phyloP scores from a whole-genome alignment of 805 yeast species.

The Candida ortonii region DNA sequence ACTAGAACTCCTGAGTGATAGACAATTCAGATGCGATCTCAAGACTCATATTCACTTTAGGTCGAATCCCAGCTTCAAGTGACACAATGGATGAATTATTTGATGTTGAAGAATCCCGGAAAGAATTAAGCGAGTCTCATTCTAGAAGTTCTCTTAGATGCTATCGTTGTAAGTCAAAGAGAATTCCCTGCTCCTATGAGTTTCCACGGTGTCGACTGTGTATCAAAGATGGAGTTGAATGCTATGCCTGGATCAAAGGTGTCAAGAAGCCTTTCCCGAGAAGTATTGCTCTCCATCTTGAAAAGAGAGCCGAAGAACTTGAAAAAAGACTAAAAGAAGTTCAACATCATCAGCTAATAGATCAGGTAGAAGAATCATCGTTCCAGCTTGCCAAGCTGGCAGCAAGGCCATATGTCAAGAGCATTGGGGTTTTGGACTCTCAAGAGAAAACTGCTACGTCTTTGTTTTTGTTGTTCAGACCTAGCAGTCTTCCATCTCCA shows the following conservation, averaged over 20 bases:
- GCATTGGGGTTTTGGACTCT: constrained; percentile 6
- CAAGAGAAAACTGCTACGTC: constrained; percentile 3
- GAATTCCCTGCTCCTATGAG: constrained; percentile 13
- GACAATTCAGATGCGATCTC: too few relatives aligned
- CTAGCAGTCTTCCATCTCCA: constrained; percentile 16
- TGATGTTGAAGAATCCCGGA: constrained; percentile 2
- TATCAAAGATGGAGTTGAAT: constrained; percentile 9
- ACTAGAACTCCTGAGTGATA: too few relatives aligned
- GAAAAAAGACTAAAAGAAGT: constrained; percentile 12
- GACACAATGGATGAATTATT: constrained; percentile 10
- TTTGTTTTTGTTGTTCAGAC: constrained; percentile 7
- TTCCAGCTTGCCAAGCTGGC: constrained; percentile 8
- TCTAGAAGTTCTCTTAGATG: constrained; percentile 14
- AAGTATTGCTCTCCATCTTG: constrained; percentile 12
- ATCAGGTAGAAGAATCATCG: constrained; percentile 12
- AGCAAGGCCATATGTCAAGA: constrained; percentile 11
- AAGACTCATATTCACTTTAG: too few relatives aligned
- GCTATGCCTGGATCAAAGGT: constrained; percentile 17
- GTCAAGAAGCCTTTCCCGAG: constrained; percentile 14
- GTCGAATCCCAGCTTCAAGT: background rate
- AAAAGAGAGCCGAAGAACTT: constrained; percentile 14
- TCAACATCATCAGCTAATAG: constrained; percentile 7
- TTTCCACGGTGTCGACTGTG: constrained; percentile 16
- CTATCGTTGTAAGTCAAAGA: constrained; percentile 16
- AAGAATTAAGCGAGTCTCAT: constrained; percentile 8